A percentile compares a stretch with the other conserved stretches of the same genome.
Conservation (phyloP, 2,329 filamentous ascomycete species). For the Clathrospora elynae region DNA sequence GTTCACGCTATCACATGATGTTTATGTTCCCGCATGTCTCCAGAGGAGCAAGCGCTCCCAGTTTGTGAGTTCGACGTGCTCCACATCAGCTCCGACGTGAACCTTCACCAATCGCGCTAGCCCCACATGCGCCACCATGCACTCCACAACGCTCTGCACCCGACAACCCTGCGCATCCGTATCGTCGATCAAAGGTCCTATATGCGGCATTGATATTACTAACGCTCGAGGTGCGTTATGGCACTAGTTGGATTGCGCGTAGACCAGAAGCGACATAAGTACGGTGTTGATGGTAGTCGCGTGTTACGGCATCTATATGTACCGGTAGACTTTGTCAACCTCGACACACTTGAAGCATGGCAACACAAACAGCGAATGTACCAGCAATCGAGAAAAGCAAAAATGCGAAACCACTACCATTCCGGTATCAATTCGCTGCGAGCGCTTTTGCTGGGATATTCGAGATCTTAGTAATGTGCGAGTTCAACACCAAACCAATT, state of each 20-base stretch:
- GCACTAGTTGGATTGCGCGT: background rate
- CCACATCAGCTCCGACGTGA: slow-evolving; percentile 1
- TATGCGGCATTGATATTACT: slow-evolving; percentile 7
- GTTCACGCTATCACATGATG: slow-evolving; percentile 3
- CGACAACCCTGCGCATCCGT: slow-evolving; percentile 1
- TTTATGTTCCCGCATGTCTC: background rate
- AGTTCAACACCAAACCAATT: background rate
- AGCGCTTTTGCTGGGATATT: slow-evolving; percentile 22
- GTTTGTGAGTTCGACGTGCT: background rate
- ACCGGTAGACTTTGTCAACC: too few species aligned
- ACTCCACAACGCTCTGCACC: slow-evolving; percentile 7
- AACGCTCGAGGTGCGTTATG: background rate
- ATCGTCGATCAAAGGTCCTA: background rate
- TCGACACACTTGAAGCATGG: background rate
- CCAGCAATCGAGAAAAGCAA: background rate
- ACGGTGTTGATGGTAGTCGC: background rate
- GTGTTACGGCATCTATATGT: background rate
- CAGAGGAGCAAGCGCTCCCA: background rate
- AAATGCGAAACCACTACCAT: slow-evolving; percentile 24
- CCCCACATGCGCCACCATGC: slow-evolving; percentile 26
- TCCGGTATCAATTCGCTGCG: slow-evolving; percentile 39
- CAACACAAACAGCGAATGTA: background rate
- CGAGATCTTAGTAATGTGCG: slow-evolving; percentile 37
- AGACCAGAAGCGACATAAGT: background rate
- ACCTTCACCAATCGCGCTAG: slow-evolving; percentile 18